Evolutionary conservation across 1,139 yeast species (phyloP).

Genomic region (Yamadazyma sp.): DNA sequence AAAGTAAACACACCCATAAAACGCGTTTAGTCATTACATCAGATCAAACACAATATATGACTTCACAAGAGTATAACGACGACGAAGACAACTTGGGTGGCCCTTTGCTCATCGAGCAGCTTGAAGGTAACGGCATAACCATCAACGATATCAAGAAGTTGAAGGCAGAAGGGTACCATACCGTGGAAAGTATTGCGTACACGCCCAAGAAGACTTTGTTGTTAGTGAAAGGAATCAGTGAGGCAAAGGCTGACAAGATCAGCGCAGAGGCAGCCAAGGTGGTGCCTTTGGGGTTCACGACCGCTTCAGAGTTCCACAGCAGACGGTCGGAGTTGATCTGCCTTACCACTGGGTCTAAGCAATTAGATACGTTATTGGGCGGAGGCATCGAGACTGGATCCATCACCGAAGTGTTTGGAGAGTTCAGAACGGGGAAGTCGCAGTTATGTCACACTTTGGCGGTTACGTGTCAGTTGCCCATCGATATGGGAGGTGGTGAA

Average conservation of each 20-base stretch:
- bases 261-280: slow-evolving; percentile 79
- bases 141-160: slow-evolving; percentile 77
- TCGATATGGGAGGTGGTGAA: slow-evolving; percentile 99
- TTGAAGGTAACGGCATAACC: slow-evolving; percentile 85
- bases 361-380: slow-evolving; percentile 86
- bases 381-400: slow-evolving; percentile 99
- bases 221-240: slow-evolving; percentile 88
- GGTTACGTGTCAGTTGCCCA: slow-evolving; percentile 93
- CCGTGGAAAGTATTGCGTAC: slow-evolving; percentile 90
- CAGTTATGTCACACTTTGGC: slow-evolving; percentile 96
- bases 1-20: slow-evolving; percentile 1
- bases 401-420: slow-evolving; percentile 95
- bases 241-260: slow-evolving; percentile 89
- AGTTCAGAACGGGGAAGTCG: slow-evolving; percentile 96
- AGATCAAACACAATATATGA: slow-evolving; percentile 5
- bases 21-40: slow-evolving; percentile 1
- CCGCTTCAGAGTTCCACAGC: slow-evolving; percentile 92
- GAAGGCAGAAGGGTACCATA: slow-evolving; percentile 79
- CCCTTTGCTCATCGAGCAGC: slow-evolving; percentile 46
- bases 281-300: slow-evolving; percentile 96
- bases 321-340: slow-evolving; percentile 89
- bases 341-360: slow-evolving; percentile 92
- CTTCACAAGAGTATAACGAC: slow-evolving; percentile 18
- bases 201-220: slow-evolving; percentile 77
- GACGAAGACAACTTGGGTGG: slow-evolving; percentile 43